Evolutionary conservation across 2,329 filamentous ascomycete species (phyloP).

Genomic region (Pseudogymnoascus sp.): DNA sequence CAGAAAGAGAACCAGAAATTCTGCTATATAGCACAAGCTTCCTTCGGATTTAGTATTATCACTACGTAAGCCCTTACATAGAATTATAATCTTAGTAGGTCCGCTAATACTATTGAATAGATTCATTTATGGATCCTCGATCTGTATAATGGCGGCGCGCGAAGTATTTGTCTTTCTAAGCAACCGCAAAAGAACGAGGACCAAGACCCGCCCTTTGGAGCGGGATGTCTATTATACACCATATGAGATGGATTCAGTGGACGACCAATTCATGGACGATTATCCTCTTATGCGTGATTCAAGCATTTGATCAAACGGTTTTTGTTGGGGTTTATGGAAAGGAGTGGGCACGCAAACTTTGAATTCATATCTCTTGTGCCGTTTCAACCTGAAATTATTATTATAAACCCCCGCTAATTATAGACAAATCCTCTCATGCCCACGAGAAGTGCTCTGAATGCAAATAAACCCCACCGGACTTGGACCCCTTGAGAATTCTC

Average conservation of each 20-base stretch:
- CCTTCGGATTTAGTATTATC: background rate
- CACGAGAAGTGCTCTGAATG: slow-evolving; percentile 42
- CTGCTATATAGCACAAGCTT: background rate
- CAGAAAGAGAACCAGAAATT: background rate
- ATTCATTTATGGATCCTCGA: background rate
- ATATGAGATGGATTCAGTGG: background rate
- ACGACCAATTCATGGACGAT: background rate
- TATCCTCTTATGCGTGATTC: background rate
- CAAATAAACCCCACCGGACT: slow-evolving; percentile 34
- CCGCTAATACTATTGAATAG: background rate
- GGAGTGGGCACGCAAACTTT: background rate
- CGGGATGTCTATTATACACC: background rate
- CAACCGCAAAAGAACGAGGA: background rate
- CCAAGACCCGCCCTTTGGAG: background rate
- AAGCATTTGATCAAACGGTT: background rate
- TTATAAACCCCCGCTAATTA: background rate
- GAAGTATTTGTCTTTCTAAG: background rate
- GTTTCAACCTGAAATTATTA: background rate
- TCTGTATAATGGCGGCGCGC: background rate
- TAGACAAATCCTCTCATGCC: slow-evolving; percentile 24
- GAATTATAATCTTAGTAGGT: background rate
- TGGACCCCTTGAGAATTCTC: slow-evolving; percentile 27
- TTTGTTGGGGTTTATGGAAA: background rate
- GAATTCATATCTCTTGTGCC: background rate
- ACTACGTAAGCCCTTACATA: background rate